Evolutionary conservation across 345 rosid species (phyloP), one percentile per base, ranked within the genome.

Genomic region (Odontarrhena argentea): DNA sequence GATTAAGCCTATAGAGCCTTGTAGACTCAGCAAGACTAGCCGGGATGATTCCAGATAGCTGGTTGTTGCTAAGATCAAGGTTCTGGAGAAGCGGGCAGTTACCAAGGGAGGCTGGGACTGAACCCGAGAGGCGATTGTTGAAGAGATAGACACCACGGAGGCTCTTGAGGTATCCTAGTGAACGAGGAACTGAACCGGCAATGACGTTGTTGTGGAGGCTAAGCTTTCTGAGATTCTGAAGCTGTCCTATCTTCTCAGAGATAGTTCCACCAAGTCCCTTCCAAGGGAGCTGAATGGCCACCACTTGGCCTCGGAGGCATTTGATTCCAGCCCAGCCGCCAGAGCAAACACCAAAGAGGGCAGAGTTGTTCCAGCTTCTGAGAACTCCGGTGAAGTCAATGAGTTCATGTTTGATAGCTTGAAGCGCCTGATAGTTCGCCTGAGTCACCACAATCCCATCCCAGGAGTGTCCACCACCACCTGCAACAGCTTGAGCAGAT

Each of bases 231-330:
- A 94, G 86, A 43, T 65, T 72, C 25, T 58, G 83, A 72, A 94
- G 96, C 80, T 85, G 96, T 25, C 96, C 95, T 3, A 94, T 87
- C 76, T 85, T 84, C 74, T 86, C 96, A 0, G 94, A 85, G 78
- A 91, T 80, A 54, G 75, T 76, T 12, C 99, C 99, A 1, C 96
- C 88, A 3, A 94, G 80, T 32, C 91, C 86, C 43, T 67, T 87
- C 96, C 96, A 94, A 1, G 99, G 99, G 63, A 94, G 97, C 78
- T 91, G 92, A 70, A 94, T 78, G 10, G 86, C 91, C 1, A 88
- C 78, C 18, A 94, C 87, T 63, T 86, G 88, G 25, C 99, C 99
- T 7, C 83, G 67, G n/a, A 78, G 85, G 63, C 99, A 94, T 81
- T 84, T 91, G 81, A 94, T 86, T 35, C 99, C 99, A 2, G 70